Conservation (phyloP, 78 protist genomes). For the Diacronema lutheri region DNA sequence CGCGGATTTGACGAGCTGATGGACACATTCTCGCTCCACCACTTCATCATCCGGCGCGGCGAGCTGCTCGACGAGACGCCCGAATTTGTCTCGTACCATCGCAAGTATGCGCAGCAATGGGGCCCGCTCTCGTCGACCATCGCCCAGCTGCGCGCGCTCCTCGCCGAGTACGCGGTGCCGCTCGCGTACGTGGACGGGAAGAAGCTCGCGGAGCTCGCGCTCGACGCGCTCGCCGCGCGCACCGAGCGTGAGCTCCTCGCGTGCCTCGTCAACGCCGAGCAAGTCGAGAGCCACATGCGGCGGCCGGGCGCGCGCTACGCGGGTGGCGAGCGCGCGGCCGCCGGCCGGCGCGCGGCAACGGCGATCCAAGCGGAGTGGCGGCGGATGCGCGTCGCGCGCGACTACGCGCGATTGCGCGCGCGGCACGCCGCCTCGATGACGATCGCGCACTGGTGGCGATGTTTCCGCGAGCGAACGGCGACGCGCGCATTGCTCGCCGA, state of each 20-base stretch:
- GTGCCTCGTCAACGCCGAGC: conserved; percentile 11
- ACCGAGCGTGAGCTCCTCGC: background rate
- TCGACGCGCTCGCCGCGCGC: background rate
- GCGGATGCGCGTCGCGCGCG: too few species aligned
- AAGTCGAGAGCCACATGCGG: background rate
- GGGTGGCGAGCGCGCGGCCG: background rate
- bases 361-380: background rate
- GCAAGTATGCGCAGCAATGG: background rate
- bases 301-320: background rate
- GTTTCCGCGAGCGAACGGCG: background rate
- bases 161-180: background rate
- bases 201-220: background rate
- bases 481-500: background rate
- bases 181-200: background rate
- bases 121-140: background rate
- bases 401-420: background rate
- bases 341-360: background rate
- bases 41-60: conserved; percentile 14
- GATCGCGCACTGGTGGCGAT: background rate
- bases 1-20: background rate
- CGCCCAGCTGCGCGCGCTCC: background rate
- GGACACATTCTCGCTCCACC: background rate
- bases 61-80: background rate
- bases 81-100: background rate
- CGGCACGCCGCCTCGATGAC: background rate